Conservation (phyloP, 1,284 basidiomycete species). For the Ganoderma sp. region DNA sequence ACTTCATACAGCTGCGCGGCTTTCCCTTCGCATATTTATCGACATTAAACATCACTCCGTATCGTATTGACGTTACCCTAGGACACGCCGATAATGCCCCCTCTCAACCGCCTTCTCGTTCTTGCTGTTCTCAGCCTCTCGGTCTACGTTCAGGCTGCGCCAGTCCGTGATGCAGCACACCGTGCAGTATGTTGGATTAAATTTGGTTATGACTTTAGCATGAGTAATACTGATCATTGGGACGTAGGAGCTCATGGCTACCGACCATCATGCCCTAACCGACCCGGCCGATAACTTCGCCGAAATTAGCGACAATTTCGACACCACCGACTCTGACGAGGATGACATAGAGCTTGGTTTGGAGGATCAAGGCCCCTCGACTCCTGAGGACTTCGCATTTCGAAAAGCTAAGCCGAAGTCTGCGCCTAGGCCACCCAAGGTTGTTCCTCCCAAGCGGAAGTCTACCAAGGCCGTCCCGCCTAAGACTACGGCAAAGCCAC, state of each 20-base stretch:
- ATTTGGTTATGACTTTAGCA: not conserved
- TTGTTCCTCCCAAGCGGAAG: not conserved
- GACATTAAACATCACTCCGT: not conserved
- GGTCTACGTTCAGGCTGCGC: not conserved
- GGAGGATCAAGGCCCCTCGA: not conserved
- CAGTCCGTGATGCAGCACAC: not conserved
- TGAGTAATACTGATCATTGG: not conserved
- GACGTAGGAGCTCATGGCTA: not conserved
- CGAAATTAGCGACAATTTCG: not conserved
- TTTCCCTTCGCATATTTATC: not conserved
- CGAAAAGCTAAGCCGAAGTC: not conserved
- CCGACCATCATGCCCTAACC: not conserved
- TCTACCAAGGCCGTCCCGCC: not conserved
- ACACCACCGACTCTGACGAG: not conserved
- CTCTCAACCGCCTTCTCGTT: not conserved
- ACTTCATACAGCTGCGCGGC: not conserved
- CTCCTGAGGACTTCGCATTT: not conserved
- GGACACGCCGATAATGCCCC: not conserved
- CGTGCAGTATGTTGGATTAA: not conserved
- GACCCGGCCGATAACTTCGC: not conserved
- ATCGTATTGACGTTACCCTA: not conserved
- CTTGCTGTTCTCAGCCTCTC: constrained; percentile 1
- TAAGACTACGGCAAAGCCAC: not conserved
- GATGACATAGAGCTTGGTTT: not conserved
- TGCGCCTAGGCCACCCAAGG: not conserved